A percentile compares a stretch with the other conserved stretches of the same genome.
These are phyloP conservation scores for Pseudodiploospora longispora DNA, from an alignment of 2,329 filamentous ascomycete species.

Conservation along the genomic window DNA sequence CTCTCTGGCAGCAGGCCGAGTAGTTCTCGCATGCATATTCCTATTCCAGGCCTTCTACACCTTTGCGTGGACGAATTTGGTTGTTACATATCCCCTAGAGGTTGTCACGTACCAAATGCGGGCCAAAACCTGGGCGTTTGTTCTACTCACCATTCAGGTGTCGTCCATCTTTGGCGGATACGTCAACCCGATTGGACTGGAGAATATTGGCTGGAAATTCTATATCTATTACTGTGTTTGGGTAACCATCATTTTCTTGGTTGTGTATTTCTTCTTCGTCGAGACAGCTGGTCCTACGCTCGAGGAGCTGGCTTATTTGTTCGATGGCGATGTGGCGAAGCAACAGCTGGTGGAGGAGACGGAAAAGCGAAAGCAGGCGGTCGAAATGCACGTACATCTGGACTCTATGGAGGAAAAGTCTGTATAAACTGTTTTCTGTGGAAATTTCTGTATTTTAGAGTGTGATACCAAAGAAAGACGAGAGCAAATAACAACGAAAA, in stretches of 20 bases:
- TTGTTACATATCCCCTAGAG: slow-evolving; percentile 35
- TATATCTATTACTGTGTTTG: slow-evolving; percentile 35
- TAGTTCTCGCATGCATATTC: slow-evolving; percentile 34
- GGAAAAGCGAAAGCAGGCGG: slow-evolving; percentile 13
- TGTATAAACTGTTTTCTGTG: background rate
- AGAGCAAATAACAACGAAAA: too few species aligned
- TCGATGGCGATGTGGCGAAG: slow-evolving; percentile 16
- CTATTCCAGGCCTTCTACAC: slow-evolving; percentile 34
- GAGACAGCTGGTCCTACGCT: slow-evolving; percentile 29
- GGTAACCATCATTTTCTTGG: slow-evolving; percentile 27
- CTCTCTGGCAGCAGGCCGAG: slow-evolving; percentile 22
- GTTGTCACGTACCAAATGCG: slow-evolving; percentile 34
- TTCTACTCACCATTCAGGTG: slow-evolving; percentile 30
- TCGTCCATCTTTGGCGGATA: slow-evolving; percentile 29
- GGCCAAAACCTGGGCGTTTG: slow-evolving; percentile 33
- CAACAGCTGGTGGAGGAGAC: slow-evolving; percentile 20
- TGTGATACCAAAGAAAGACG: too few species aligned
- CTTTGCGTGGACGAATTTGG: slow-evolving; percentile 34
- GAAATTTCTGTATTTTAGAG: too few species aligned
- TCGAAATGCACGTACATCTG: slow-evolving; percentile 4
- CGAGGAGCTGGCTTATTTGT: slow-evolving; percentile 28
- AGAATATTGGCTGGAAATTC: slow-evolving; percentile 31
- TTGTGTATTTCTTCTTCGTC: slow-evolving; percentile 33
- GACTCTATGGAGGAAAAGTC: slow-evolving; percentile 6
- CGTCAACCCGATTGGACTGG: slow-evolving; percentile 30